Evolutionary conservation across 208 protist genomes (phyloP).

Genomic region (Angomonas ambiguus): DNA sequence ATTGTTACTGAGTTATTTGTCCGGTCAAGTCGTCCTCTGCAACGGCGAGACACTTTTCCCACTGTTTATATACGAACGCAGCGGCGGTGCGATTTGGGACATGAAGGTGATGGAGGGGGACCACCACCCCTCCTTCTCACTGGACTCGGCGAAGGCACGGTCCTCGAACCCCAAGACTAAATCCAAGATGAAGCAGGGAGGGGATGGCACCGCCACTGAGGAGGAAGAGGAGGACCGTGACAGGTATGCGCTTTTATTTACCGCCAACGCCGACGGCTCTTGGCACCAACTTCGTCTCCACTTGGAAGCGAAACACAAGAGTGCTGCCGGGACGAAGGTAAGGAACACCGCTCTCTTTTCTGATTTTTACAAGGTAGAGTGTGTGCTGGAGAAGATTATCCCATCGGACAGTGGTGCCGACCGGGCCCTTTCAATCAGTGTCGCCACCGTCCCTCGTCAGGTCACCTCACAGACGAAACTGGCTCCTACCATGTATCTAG

Average conservation of each 20-base stretch:
- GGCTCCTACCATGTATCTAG: conserved; percentile 18
- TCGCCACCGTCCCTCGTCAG: conserved; percentile 15
- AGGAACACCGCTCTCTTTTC: background rate
- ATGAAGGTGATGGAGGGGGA: conserved; percentile 23
- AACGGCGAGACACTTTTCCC: conserved; percentile 64
- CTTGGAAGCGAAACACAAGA: conserved; percentile 1
- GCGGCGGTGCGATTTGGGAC: conserved; percentile 79
- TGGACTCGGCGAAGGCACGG: too few relatives aligned
- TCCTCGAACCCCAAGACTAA: too few relatives aligned
- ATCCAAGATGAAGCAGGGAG: too few relatives aligned
- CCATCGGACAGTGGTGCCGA: conserved; percentile 73
- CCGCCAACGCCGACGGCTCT: conserved; percentile 34
- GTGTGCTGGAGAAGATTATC: conserved; percentile 66
- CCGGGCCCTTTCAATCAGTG: conserved; percentile 70
- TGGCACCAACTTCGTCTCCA: conserved; percentile 45
- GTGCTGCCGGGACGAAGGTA: background rate
- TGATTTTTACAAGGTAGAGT: background rate
- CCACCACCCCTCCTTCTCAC: background rate
- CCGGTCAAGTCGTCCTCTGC: conserved; percentile 79
- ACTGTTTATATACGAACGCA: conserved; percentile 68
- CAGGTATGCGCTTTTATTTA: conserved; percentile 22
- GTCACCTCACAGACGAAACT: background rate
- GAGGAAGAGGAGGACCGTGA: background rate
- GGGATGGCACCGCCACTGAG: too few relatives aligned
- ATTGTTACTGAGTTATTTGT: conserved; percentile 70